Evolutionary conservation across 441 rosid genomes (phyloP).

Genomic region (Daphne laureola): DNA sequence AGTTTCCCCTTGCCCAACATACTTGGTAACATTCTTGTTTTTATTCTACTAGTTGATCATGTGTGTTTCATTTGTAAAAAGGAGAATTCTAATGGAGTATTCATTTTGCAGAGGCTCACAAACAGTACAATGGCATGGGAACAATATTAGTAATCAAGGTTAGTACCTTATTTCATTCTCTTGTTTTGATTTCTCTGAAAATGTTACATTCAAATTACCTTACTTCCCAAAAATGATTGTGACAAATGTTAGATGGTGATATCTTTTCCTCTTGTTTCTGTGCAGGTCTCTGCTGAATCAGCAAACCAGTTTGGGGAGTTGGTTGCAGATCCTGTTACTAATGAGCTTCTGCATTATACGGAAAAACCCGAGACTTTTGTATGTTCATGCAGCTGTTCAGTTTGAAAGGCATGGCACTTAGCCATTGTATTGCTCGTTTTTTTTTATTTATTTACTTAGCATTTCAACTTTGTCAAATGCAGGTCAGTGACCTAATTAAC

Average conservation of each 20-base stretch:
- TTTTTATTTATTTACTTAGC: conserved; percentile 1
- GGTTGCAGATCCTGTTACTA: conserved; percentile 74
- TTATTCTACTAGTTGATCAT: background rate
- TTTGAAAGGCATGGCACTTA: too few species aligned
- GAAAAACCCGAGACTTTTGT: conserved; percentile 95
- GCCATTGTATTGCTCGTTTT: conserved; percentile 1
- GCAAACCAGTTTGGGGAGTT: conserved; percentile 87
- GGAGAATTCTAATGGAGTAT: background rate
- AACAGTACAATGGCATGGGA: conserved; percentile 71
- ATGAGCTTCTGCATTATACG: conserved; percentile 79
- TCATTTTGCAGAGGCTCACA: conserved; percentile 58
- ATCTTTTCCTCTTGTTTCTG: conserved; percentile 2
- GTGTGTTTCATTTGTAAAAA: conserved; percentile 9
- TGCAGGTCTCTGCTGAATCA: conserved; percentile 87
- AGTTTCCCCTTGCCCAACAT: conserved; percentile 72
- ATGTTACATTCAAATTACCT: too few species aligned
- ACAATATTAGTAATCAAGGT: conserved; percentile 88
- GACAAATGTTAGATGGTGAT: too few species aligned
- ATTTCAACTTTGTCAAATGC: conserved; percentile 17
- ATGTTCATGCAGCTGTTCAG: conserved; percentile 18
- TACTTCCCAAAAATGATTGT: too few species aligned
- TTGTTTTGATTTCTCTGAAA: too few species aligned
- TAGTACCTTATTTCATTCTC: background rate
- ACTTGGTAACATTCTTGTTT: conserved; percentile 46
- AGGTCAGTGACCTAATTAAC: conserved; percentile 86